phyloP scores from a whole-genome alignment of 2,329 filamentous ascomycete species.

The Blastomyces gilchristii region DNA sequence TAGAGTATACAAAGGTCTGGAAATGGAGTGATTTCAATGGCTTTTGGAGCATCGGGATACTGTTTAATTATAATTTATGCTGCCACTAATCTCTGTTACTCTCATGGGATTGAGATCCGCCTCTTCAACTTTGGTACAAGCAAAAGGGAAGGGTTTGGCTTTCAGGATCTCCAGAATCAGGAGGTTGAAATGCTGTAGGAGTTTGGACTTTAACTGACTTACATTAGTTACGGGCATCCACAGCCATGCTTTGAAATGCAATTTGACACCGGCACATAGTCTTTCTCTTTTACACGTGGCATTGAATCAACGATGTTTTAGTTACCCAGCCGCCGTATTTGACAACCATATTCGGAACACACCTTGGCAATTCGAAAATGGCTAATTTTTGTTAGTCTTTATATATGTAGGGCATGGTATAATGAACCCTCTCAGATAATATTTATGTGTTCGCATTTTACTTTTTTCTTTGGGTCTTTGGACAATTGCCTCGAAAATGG shows the following conservation, averaged over 20 bases:
- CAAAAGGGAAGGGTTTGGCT: too few species aligned
- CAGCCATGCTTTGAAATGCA: background rate
- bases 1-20: background rate
- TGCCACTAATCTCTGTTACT: too few species aligned
- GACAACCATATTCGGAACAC: constrained; percentile 2
- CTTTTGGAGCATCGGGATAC: too few species aligned
- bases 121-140: background rate
- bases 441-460: background rate
- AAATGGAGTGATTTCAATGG: background rate
- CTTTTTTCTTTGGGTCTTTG: background rate
- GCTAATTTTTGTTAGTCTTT: background rate
- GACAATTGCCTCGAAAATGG: constrained; percentile 19
- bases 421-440: background rate
- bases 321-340: background rate
- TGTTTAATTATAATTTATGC: too few species aligned
- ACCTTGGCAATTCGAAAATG: background rate
- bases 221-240: background rate
- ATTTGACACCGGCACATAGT: background rate
- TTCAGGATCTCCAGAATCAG: too few species aligned
- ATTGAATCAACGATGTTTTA: background rate
- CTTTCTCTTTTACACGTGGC: background rate
- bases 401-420: background rate
- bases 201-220: background rate
- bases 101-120: background rate
- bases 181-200: background rate